phyloP scores from a whole-genome alignment of 345 rosid genomes.

The Clausena lansium region DNA sequence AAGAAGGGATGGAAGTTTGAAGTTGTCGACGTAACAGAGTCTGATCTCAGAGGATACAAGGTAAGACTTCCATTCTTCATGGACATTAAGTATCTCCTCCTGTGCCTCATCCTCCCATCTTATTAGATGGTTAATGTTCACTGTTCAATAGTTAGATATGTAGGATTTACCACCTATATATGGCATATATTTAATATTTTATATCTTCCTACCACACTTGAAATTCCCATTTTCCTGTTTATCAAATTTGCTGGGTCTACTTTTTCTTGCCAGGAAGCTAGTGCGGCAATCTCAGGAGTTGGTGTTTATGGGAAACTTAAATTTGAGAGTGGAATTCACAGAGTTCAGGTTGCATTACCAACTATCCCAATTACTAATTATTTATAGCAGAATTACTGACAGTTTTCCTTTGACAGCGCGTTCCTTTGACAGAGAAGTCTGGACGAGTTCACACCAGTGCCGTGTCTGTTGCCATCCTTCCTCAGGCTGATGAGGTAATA shows the following conservation, averaged over 20 bases:
- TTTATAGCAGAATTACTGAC: constrained; percentile 17
- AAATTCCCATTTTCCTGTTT: constrained; percentile 11
- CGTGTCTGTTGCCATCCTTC: constrained; percentile 95
- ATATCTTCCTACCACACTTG: background rate
- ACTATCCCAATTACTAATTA: background rate
- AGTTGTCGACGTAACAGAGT: constrained; percentile 69
- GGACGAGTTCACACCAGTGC: constrained; percentile 95
- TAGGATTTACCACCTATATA: background rate
- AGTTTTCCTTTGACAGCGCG: constrained; percentile 64
- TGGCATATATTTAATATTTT: background rate
- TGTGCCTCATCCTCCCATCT: background rate
- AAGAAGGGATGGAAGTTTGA: constrained; percentile 92
- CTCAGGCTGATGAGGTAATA: constrained; percentile 93
- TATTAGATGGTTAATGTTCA: background rate
- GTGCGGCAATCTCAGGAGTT: constrained; percentile 81
- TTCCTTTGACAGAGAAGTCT: constrained; percentile 91
- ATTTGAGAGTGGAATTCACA: constrained; percentile 98
- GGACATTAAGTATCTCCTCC: background rate
- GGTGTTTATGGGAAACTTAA: constrained; percentile 88
- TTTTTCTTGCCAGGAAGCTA: constrained; percentile 72
- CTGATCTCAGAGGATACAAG: constrained; percentile 91
- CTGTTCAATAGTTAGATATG: background rate
- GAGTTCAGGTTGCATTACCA: constrained; percentile 72
- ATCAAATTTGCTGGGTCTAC: constrained; percentile 16
- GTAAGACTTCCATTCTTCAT: constrained; percentile 27